Evolutionary conservation across 164 flowering plant genomes (phyloP).

Genomic region (Annona squamosa): DNA sequence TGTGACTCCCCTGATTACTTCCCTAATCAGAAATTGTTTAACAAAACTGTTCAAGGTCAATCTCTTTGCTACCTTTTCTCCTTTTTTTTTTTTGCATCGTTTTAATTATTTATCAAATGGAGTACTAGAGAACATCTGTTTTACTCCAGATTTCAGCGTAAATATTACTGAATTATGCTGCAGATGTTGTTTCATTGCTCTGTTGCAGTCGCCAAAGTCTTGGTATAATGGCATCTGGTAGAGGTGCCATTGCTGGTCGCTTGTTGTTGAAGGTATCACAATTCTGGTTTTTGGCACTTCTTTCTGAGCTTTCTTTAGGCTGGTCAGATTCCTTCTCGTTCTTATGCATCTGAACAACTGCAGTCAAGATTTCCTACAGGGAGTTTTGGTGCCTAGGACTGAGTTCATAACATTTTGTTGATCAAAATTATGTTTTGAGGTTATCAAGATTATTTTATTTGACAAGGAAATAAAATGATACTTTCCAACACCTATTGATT

Average conservation of each 20-base stretch:
- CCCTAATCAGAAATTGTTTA: slow-evolving; percentile 63
- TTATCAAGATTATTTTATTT: neutral
- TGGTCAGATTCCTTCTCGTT: neutral
- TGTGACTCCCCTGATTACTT: slow-evolving; percentile 75
- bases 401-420: neutral
- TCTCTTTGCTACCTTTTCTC: neutral
- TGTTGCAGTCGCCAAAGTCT: slow-evolving; percentile 87
- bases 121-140: neutral
- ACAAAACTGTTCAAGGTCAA: slow-evolving; percentile 79
- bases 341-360: neutral
- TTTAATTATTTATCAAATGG: neutral
- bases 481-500: too few species aligned
- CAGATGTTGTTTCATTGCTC: slow-evolving; percentile 91
- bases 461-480: neutral
- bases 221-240: slow-evolving; percentile 94
- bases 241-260: slow-evolving; percentile 83
- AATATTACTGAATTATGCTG: slow-evolving; percentile 2
- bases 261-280: slow-evolving; percentile 47
- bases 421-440: neutral
- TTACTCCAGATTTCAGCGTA: neutral
- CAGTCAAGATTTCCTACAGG: neutral
- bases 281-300: neutral
- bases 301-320: neutral
- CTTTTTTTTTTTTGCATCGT: neutral
- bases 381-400: neutral